Conservation (phyloP, 208 protist genomes). For the Porcisia hertigi region DNA sequence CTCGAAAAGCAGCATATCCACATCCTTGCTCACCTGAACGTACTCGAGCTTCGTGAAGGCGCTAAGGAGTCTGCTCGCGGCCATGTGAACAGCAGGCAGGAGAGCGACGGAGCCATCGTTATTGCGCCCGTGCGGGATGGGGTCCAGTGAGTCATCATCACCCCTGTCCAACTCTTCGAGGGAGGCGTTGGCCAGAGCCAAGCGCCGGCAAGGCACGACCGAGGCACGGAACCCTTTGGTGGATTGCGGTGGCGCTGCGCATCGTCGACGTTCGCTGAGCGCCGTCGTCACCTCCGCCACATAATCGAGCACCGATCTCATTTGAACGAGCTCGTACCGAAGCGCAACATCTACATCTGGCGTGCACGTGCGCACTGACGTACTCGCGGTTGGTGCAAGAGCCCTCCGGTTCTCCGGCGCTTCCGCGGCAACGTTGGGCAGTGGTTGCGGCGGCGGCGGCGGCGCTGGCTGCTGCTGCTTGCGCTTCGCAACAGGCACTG, state of each 20-base stretch:
- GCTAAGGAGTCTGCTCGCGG: constrained; percentile 44
- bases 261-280: constrained; percentile 45
- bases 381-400: not conserved
- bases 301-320: constrained; percentile 65
- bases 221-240: constrained; percentile 51
- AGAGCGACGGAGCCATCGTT: constrained; percentile 34
- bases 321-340: constrained; percentile 43
- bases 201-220: constrained; percentile 39
- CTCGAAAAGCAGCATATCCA: constrained; percentile 52
- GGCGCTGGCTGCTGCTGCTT: not conserved
- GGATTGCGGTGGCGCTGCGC: constrained; percentile 47
- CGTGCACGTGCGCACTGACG: not conserved
- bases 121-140: not conserved
- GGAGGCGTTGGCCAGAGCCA: not conserved
- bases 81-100: constrained; percentile 45
- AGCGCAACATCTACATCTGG: constrained; percentile 5
- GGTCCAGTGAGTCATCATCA: not conserved
- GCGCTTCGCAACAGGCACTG: not conserved
- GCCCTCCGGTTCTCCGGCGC: not conserved
- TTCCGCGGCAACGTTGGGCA: not conserved
- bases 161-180: not conserved
- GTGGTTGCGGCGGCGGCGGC: not conserved
- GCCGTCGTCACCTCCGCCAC: constrained; percentile 46
- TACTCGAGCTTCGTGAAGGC: constrained; percentile 68
- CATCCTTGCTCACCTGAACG: constrained; percentile 40